A percentile compares a stretch with the other conserved stretches of the same genome.
Evolutionary conservation across 192 early-diverging fungal species (phyloP).

Genomic region (Pilobolus umbonatus): DNA sequence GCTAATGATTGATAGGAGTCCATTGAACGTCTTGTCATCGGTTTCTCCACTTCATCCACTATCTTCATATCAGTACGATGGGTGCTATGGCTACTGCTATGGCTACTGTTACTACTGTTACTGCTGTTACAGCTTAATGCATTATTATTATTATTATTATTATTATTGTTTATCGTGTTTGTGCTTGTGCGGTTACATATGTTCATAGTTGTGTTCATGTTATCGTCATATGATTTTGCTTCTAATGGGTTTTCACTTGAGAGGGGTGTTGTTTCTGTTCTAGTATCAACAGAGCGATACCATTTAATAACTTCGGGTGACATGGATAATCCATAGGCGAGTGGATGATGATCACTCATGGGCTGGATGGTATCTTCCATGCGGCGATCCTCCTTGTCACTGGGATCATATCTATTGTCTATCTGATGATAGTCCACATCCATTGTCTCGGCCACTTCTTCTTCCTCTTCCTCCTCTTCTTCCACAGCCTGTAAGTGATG

Average conservation of each 20-base stretch:
- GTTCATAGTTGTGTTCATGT: background rate
- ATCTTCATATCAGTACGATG: background rate
- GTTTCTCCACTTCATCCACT: constrained; percentile 4
- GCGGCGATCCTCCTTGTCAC: background rate
- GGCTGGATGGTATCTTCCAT: background rate
- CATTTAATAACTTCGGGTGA: constrained; percentile 3
- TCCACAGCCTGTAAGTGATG: background rate
- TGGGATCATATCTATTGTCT: background rate
- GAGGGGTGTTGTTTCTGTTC: too few relatives aligned
- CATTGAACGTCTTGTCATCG: background rate
- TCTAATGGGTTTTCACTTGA: too few relatives aligned
- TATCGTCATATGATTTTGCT: background rate
- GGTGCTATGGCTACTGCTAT: background rate
- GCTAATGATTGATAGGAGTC: constrained; percentile 12
- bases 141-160: background rate
- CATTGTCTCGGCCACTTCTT: background rate
- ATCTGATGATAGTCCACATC: background rate
- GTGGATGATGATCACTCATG: background rate
- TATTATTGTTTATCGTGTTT: background rate
- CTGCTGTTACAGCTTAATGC: background rate
- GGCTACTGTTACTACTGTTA: background rate
- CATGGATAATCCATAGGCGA: background rate
- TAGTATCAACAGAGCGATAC: constrained; percentile 9
- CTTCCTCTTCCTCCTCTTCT: constrained; percentile 5
- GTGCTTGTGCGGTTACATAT: background rate